Percentiles rank a stretch among this genome's conserved stretches.
These are phyloP conservation scores for Ceratocystiopsis sp. DNA, from an alignment of 2,329 filamentous ascomycete genomes.

Conservation along the genomic window DNA sequence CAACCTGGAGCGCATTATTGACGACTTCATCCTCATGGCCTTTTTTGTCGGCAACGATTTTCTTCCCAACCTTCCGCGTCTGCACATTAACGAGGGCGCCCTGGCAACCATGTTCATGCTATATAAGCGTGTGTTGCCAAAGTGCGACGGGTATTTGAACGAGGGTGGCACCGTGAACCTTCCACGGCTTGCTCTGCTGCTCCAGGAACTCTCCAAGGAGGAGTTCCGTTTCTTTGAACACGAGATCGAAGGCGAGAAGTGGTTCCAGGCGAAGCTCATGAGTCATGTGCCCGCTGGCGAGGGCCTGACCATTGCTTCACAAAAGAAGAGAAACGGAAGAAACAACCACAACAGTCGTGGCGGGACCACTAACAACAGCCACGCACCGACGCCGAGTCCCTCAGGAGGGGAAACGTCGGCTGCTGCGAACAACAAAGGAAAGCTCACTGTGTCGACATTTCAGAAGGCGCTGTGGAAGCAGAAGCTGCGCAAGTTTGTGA, in stretches of 20 bases:
- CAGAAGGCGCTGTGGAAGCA: constrained; percentile 73
- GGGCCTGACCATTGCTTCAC: constrained; percentile 17
- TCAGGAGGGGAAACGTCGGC: background rate
- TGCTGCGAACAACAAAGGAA: constrained; percentile 35
- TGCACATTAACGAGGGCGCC: constrained; percentile 97
- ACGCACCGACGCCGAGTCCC: constrained; percentile 2
- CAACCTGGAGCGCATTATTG: constrained; percentile 90
- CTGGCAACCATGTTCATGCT: constrained; percentile 93
- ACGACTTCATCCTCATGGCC: constrained; percentile 98
- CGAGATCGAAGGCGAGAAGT: constrained; percentile 74
- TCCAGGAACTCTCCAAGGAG: constrained; percentile 73
- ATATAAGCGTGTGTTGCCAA: constrained; percentile 80
- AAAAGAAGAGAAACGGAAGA: constrained; percentile 5
- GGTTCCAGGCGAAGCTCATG: constrained; percentile 77
- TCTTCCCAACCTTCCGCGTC: constrained; percentile 82
- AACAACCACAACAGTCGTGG: constrained; percentile 11
- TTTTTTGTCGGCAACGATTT: constrained; percentile 99
- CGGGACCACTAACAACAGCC: constrained; percentile 16
- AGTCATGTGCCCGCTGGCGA: constrained; percentile 38
- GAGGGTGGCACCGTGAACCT: constrained; percentile 87
- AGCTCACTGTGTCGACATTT: constrained; percentile 56
- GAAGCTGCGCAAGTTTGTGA: constrained; percentile 67
- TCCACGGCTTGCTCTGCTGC: constrained; percentile 54
- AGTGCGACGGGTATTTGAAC: constrained; percentile 88
- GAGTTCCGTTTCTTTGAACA: constrained; percentile 87